phyloP scores from a whole-genome alignment of 164 flowering plant genomes.

The Paratinospora sagittata region DNA sequence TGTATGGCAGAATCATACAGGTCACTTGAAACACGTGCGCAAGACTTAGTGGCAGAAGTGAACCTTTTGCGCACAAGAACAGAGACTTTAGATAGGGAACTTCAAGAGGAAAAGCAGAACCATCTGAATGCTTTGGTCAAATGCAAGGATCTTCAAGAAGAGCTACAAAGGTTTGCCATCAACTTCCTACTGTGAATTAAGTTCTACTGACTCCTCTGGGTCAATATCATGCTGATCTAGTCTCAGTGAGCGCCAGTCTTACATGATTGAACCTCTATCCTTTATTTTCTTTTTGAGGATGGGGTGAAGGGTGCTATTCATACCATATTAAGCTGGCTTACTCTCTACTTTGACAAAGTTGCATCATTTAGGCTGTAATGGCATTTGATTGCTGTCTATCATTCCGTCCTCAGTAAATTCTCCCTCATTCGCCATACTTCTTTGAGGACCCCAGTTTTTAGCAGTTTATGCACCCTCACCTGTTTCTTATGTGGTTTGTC shows the following conservation, averaged over 20 bases:
- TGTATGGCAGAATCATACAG: slow-evolving; percentile 98
- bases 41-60: slow-evolving; percentile 60
- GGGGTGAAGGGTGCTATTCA: background rate
- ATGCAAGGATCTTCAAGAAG: slow-evolving; percentile 70
- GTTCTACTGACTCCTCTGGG: background rate
- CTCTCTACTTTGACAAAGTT: background rate
- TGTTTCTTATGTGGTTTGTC: background rate
- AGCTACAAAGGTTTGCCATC: slow-evolving; percentile 58
- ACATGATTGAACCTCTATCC: background rate
- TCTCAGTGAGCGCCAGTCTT: background rate
- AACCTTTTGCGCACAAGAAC: slow-evolving; percentile 43
- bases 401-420: background rate
- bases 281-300: background rate
- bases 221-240: background rate
- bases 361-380: background rate
- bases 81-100: slow-evolving; percentile 59
- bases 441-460: background rate
- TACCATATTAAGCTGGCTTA: background rate
- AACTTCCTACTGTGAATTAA: slow-evolving; percentile 1
- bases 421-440: background rate
- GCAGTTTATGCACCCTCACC: background rate
- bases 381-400: background rate
- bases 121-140: slow-evolving; percentile 50
- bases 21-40: slow-evolving; percentile 69
- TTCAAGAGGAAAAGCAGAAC: slow-evolving; percentile 58